Evolutionary conservation across 2,329 filamentous ascomycete species (phyloP).

Genomic region (Xylariaceae sp.): DNA sequence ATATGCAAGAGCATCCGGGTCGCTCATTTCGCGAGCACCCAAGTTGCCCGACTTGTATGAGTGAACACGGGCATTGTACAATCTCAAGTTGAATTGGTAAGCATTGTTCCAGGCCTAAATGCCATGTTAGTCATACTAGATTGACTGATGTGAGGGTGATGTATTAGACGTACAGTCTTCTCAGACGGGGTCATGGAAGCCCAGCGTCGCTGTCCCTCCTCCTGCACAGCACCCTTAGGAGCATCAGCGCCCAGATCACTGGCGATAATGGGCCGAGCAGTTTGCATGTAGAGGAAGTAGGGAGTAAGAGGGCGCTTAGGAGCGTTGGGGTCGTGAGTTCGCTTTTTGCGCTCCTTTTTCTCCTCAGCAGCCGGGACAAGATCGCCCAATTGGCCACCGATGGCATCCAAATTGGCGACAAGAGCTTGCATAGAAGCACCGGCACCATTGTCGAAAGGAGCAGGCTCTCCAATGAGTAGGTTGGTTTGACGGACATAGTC

Average conservation of each 20-base stretch:
- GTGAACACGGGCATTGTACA: constrained; percentile 62
- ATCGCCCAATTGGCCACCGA: constrained; percentile 43
- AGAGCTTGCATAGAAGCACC: constrained; percentile 33
- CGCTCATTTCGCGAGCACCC: constrained; percentile 55
- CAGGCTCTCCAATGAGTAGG: constrained; percentile 67
- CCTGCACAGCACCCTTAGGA: constrained; percentile 81
- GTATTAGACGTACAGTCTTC: constrained; percentile 49
- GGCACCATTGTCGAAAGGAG: constrained; percentile 41
- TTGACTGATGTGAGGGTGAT: no score
- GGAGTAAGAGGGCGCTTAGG: constrained; percentile 92
- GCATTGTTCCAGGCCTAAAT: constrained; percentile 57
- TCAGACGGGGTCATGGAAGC: constrained; percentile 68
- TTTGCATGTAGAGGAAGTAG: constrained; percentile 92
- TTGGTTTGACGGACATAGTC: constrained; percentile 89
- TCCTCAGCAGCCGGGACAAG: constrained; percentile 51
- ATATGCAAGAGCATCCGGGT: constrained; percentile 56
- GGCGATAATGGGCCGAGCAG: constrained; percentile 77
- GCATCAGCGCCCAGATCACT: constrained; percentile 69
- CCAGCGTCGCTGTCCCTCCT: constrained; percentile 86
- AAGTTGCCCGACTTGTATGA: constrained; percentile 60
- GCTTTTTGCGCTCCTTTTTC: constrained; percentile 89
- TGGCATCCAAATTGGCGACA: constrained; percentile 49
- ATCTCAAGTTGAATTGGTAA: constrained; percentile 62
- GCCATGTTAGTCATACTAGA: constrained; percentile 8
- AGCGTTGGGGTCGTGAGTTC: constrained; percentile 82